Conservation (phyloP, 2,329 filamentous ascomycete genomes). For the Sphaerulina musiva region DNA sequence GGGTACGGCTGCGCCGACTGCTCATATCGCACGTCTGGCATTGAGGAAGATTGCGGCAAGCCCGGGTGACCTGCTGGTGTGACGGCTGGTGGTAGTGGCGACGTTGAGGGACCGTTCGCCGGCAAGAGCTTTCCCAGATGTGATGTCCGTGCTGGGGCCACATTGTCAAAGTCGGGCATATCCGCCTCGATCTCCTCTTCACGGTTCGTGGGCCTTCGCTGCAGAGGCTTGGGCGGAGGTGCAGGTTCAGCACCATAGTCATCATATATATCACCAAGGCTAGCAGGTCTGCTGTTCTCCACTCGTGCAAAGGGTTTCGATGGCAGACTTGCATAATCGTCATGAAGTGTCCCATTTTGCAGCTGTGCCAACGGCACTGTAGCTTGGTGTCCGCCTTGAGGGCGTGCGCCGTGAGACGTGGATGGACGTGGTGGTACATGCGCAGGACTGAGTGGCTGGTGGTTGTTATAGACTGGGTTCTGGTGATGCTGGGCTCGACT, state of each 20-base stretch:
- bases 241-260: constrained; percentile 15
- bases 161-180: constrained; percentile 58
- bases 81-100: constrained; percentile 7
- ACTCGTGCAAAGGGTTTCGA: constrained; percentile 13
- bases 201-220: constrained; percentile 24
- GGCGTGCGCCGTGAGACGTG: constrained; percentile 15
- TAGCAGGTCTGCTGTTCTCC: constrained; percentile 11
- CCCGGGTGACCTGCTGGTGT: constrained; percentile 6
- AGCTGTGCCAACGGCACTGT: constrained; percentile 13
- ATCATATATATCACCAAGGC: constrained; percentile 19
- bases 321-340: constrained; percentile 7
- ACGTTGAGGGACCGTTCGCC: constrained; percentile 24
- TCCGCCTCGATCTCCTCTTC: constrained; percentile 47
- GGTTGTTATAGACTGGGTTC: constrained; percentile 10
- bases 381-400: constrained; percentile 8
- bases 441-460: constrained; percentile 21
- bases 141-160: constrained; percentile 28
- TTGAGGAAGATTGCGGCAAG: constrained; percentile 15
- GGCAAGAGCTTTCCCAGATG: constrained; percentile 26
- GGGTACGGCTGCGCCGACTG: constrained; percentile 9
- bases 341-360: constrained; percentile 4
- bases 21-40: constrained; percentile 15
- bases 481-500: constrained; percentile 13
- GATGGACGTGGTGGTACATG: constrained; percentile 16
- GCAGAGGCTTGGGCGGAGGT: constrained; percentile 11